Evolutionary conservation across 2,329 filamentous ascomycete genomes (phyloP).

Genomic region (Pseudogymnoascus sp.): DNA sequence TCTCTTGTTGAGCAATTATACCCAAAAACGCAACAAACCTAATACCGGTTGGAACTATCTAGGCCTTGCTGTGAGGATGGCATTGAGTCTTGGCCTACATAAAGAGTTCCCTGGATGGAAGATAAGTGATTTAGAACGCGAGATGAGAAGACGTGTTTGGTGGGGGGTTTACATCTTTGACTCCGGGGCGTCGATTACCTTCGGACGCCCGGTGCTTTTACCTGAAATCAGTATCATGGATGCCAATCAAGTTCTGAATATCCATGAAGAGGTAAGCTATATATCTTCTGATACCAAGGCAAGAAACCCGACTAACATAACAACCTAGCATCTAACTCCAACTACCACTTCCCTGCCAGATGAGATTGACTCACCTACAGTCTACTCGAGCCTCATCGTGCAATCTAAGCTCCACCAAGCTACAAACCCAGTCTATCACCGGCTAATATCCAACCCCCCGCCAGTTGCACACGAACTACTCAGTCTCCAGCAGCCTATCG

Average conservation of each 20-base stretch:
- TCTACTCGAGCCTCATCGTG: slow-evolving; percentile 38
- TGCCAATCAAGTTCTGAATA: slow-evolving; percentile 19
- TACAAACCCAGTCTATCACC: slow-evolving; percentile 40
- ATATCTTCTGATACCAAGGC: background rate
- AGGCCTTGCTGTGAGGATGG: slow-evolving; percentile 45
- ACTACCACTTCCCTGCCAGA: slow-evolving; percentile 33
- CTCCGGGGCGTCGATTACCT: slow-evolving; percentile 43
- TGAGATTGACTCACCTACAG: slow-evolving; percentile 35
- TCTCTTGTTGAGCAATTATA: slow-evolving; percentile 34
- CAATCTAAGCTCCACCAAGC: slow-evolving; percentile 38
- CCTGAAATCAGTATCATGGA: slow-evolving; percentile 19
- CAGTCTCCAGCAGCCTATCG: slow-evolving; percentile 36
- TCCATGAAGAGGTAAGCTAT: slow-evolving; percentile 17
- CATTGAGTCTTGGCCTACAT: slow-evolving; percentile 44
- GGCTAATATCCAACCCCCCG: slow-evolving; percentile 37
- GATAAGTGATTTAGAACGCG: slow-evolving; percentile 37
- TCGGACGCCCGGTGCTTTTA: slow-evolving; percentile 33
- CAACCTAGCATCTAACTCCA: slow-evolving; percentile 30
- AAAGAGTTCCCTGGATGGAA: slow-evolving; percentile 36
- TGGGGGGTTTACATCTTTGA: slow-evolving; percentile 42
- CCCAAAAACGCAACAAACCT: slow-evolving; percentile 43
- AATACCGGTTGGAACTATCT: slow-evolving; percentile 49
- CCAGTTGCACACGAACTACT: slow-evolving; percentile 38
- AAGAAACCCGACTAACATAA: background rate
- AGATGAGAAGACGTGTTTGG: slow-evolving; percentile 38